A percentile compares a stretch with the other conserved stretches of the same genome.
Conservation (phyloP, 148 eudicot genomes). For the Rhododendron molle region DNA sequence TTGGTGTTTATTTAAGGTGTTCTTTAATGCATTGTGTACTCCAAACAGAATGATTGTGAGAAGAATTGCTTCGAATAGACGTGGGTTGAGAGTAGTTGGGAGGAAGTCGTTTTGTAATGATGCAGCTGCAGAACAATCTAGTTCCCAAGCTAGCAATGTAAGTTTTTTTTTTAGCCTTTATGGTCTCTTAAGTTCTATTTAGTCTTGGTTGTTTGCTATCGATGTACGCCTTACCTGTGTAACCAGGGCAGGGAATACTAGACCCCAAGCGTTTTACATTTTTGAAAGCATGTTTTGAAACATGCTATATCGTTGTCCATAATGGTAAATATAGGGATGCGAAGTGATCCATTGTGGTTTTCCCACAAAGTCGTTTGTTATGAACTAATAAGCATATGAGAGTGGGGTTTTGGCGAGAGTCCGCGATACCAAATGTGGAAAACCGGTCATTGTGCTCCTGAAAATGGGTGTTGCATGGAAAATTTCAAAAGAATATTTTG, state of each 20-base stretch:
- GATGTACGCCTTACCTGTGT: background rate
- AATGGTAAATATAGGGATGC: background rate
- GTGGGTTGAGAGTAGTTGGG: conserved; percentile 9
- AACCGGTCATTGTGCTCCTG: background rate
- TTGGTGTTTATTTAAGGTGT: background rate
- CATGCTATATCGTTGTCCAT: background rate
- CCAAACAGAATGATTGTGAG: conserved; percentile 17
- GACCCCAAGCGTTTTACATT: background rate
- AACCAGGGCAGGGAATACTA: background rate
- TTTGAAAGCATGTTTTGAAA: background rate
- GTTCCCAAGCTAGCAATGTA: conserved; percentile 18
- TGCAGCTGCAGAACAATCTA: conserved; percentile 17
- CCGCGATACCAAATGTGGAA: background rate
- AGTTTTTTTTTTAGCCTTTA: background rate
- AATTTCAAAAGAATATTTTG: background rate
- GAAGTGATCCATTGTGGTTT: background rate
- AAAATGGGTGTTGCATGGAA: background rate
- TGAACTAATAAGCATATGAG: background rate
- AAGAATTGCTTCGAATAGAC: conserved; percentile 8
- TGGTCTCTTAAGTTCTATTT: background rate
- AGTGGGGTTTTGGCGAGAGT: background rate
- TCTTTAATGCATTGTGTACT: background rate
- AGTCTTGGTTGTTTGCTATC: background rate
- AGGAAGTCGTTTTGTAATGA: conserved; percentile 22
- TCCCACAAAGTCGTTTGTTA: background rate